A percentile compares a stretch with the other conserved stretches of the same genome.
Conservation (phyloP, 257 asterid species). For the Ophiorrhiza pumila region DNA sequence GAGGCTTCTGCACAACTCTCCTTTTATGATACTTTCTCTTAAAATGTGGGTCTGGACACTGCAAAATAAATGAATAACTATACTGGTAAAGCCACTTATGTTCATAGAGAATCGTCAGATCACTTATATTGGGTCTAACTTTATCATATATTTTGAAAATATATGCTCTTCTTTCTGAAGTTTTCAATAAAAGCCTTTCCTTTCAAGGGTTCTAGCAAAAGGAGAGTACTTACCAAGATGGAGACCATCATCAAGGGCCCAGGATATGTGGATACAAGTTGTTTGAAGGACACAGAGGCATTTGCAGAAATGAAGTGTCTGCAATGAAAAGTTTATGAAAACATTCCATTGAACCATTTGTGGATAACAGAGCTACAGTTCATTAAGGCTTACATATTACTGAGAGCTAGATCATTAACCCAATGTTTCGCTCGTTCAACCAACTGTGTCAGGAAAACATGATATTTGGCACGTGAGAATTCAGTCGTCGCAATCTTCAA, state of each 20-base stretch:
- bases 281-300: slow-evolving; percentile 75
- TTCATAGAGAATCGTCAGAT: not conserved
- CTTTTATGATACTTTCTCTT: slow-evolving; percentile 85
- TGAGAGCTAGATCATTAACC: slow-evolving; percentile 62
- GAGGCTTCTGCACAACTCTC: slow-evolving; percentile 90
- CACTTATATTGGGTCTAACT: not conserved
- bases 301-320: slow-evolving; percentile 82
- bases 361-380: slow-evolving; percentile 22
- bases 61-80: slow-evolving; percentile 28
- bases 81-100: not conserved
- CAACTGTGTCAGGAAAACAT: slow-evolving; percentile 51
- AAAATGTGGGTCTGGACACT: slow-evolving; percentile 99
- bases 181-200: slow-evolving; percentile 8
- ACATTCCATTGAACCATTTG: slow-evolving; percentile 17
- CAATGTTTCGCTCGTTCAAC: slow-evolving; percentile 81
- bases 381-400: slow-evolving; percentile 61
- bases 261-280: slow-evolving; percentile 73
- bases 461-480: slow-evolving; percentile 14
- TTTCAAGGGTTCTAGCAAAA: slow-evolving; percentile 13
- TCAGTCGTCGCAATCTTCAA: slow-evolving; percentile 18
- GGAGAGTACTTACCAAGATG: slow-evolving; percentile 61
- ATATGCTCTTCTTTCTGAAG: slow-evolving; percentile 1
- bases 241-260: slow-evolving; percentile 83
- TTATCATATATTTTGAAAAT: not conserved
- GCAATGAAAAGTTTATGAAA: slow-evolving; percentile 34